phyloP scores from a whole-genome alignment of 2,329 filamentous ascomycete genomes.

The Ceratocystis papillata region DNA sequence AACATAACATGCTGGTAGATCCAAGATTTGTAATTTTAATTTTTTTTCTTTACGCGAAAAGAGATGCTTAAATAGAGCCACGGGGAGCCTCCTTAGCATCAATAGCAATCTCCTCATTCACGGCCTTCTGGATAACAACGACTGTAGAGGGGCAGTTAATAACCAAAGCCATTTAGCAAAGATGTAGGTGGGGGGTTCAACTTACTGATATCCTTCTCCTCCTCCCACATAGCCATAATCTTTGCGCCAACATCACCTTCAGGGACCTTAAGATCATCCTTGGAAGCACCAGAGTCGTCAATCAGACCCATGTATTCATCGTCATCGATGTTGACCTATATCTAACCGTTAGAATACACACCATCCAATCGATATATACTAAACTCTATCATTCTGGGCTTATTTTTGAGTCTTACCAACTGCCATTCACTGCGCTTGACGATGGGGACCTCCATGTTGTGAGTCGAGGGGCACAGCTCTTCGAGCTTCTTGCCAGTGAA shows the following conservation, averaged over 20 bases:
- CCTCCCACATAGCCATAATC: slow-evolving; percentile 71
- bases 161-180: neutral
- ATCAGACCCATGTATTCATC: slow-evolving; percentile 94
- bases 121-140: slow-evolving; percentile 72
- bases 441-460: slow-evolving; percentile 96
- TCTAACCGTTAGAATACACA: neutral
- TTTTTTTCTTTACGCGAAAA: slow-evolving; percentile 24
- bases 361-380: neutral
- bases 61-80: slow-evolving; percentile 21
- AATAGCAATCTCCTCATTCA: slow-evolving; percentile 88
- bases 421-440: slow-evolving; percentile 84
- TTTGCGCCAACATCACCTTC: slow-evolving; percentile 81
- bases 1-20: slow-evolving; percentile 19
- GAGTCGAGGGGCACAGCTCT: slow-evolving; percentile 95
- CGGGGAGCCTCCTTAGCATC: slow-evolving; percentile 85
- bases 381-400: slow-evolving; percentile 25
- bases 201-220: slow-evolving; percentile 93
- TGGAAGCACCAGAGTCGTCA: slow-evolving; percentile 71
- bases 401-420: slow-evolving; percentile 56
- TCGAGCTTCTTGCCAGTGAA: slow-evolving; percentile 99
- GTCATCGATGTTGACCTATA: slow-evolving; percentile 79
- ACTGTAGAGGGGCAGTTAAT: slow-evolving; percentile 50
- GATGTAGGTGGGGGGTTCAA: slow-evolving; percentile 28
- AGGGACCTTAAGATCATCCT: slow-evolving; percentile 91
- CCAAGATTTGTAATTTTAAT: slow-evolving; percentile 24